phyloP scores from a whole-genome alignment of 306 rosid species.

The Canavalia gladiata region DNA sequence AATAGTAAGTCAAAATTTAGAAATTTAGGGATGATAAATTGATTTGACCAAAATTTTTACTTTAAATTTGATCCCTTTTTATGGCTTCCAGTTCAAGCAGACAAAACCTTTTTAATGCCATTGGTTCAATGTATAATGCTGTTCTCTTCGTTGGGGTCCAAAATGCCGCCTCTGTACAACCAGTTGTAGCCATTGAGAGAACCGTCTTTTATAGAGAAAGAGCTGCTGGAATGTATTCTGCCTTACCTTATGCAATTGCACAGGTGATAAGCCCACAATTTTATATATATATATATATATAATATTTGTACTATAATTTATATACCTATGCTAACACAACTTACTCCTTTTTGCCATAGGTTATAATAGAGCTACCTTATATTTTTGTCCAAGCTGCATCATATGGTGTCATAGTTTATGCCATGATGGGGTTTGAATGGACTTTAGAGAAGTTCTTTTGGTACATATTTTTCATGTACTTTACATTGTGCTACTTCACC shows the following conservation, averaged over 20 bases:
- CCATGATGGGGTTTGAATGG: conserved; percentile 89
- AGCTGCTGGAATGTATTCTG: conserved; percentile 91
- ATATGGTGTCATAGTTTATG: conserved; percentile 71
- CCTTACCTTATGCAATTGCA: conserved; percentile 76
- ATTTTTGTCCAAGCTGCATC: conserved; percentile 61
- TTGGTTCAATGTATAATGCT: conserved; percentile 80
- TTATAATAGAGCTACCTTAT: conserved; percentile 77
- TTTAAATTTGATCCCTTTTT: conserved; percentile 30
- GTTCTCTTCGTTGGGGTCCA: conserved; percentile 74
- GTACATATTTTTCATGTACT: conserved; percentile 81
- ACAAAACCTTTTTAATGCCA: conserved; percentile 68
- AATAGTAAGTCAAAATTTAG: conserved; percentile 53
- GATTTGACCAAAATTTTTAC: not conserved
- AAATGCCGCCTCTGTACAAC: conserved; percentile 72
- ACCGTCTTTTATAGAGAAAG: conserved; percentile 83
- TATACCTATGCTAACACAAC: conserved; percentile 8
- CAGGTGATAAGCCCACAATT: conserved; percentile 54
- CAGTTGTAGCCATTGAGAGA: conserved; percentile 80
- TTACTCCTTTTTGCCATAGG: conserved; percentile 52
- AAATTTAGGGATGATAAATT: not conserved
- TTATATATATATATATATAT: not conserved
- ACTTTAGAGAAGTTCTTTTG: conserved; percentile 66
- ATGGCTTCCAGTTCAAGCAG: conserved; percentile 54
- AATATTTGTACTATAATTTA: not conserved
- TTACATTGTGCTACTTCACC: conserved; percentile 78